Conservation (phyloP, 345 rosid species). For the Salix koriyanagi region DNA sequence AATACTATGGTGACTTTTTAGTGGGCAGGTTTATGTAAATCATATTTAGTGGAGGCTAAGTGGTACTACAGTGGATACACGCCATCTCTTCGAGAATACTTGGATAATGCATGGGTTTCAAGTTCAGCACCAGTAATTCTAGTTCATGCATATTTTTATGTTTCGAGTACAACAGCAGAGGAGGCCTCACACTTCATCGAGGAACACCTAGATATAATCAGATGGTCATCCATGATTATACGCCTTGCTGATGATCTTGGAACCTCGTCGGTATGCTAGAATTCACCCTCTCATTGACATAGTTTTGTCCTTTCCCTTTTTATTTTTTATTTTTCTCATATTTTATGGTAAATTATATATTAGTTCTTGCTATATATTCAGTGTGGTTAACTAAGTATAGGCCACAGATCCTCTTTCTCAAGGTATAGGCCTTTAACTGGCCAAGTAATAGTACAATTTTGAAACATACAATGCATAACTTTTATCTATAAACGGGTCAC, state of each 20-base stretch:
- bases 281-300: no score
- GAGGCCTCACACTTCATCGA: conserved; percentile 10
- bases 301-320: neutral
- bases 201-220: conserved; percentile 9
- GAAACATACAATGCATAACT: no score
- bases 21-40: conserved; percentile 15
- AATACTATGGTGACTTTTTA: neutral
- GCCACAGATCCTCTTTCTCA: no score
- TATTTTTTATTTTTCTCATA: no score
- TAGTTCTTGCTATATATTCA: no score
- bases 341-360: no score
- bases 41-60: conserved; percentile 40
- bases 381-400: no score
- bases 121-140: conserved; percentile 20
- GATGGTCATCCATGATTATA: conserved; percentile 29
- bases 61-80: conserved; percentile 36
- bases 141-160: conserved; percentile 20
- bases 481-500: no score
- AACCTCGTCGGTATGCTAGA: neutral
- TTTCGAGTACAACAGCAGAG: conserved; percentile 14
- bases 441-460: no score
- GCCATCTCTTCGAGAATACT: conserved; percentile 38
- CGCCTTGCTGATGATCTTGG: conserved; percentile 18
- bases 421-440: no score
- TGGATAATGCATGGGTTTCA: conserved; percentile 40